A percentile compares a stretch with the other conserved stretches of the same genome.
These are phyloP conservation scores for Pseudogymnoascus sp. DNA, from an alignment of 2,329 filamentous ascomycete species.

Conservation along the genomic window DNA sequence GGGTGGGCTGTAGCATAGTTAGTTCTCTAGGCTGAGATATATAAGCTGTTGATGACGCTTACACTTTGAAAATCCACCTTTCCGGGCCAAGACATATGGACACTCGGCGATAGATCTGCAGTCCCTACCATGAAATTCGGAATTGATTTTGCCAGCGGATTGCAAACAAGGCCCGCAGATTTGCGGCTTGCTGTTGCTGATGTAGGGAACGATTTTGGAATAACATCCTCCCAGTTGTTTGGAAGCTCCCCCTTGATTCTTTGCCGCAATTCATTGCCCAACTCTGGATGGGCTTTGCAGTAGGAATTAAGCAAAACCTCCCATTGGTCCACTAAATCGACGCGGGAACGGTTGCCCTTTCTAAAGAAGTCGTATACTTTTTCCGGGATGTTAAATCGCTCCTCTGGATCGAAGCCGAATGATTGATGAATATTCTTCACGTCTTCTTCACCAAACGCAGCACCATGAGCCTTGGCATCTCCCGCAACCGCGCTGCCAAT, in stretches of 20 bases:
- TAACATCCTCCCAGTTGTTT: background rate
- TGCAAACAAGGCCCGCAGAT: background rate
- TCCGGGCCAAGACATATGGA: background rate
- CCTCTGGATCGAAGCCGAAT: background rate
- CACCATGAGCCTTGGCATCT: slow-evolving; percentile 42
- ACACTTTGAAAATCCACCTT: background rate
- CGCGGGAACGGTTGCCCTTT: too few relatives aligned
- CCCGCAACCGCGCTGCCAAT: slow-evolving; percentile 33
- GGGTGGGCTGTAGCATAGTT: background rate
- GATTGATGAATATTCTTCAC: slow-evolving; percentile 22
- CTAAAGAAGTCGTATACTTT: background rate
- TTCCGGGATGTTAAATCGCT: background rate
- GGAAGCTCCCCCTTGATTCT: background rate
- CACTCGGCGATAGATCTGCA: background rate
- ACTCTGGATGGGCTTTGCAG: background rate
- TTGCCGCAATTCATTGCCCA: background rate
- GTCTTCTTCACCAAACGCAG: slow-evolving; percentile 40
- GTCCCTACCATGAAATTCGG: background rate
- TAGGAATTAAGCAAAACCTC: background rate
- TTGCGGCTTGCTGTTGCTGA: background rate
- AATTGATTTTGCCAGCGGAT: background rate
- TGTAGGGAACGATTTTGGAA: background rate
- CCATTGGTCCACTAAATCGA: background rate
- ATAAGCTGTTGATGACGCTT: background rate
- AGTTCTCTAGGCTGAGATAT: background rate